These are phyloP conservation scores for Cyanodermella asteris DNA, from an alignment of 2,329 filamentous ascomycete genomes.

Conservation along the genomic window DNA sequence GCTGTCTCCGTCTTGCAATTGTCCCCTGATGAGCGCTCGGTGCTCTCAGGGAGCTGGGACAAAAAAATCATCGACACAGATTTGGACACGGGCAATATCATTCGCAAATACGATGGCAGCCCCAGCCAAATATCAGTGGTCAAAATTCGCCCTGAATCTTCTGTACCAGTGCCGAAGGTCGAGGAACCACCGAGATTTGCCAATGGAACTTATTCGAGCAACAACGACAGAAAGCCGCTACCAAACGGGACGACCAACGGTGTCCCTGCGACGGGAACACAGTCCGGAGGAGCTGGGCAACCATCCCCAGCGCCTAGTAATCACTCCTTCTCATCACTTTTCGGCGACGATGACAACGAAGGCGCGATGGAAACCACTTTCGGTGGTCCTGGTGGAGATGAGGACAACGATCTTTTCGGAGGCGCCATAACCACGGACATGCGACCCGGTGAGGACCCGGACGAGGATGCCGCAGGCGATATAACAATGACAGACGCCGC, in stretches of 20 bases:
- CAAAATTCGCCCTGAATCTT: constrained; percentile 60
- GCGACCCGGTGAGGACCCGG: constrained; percentile 21
- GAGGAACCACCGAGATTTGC: constrained; percentile 31
- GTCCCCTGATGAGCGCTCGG: constrained; percentile 62
- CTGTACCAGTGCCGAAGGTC: constrained; percentile 52
- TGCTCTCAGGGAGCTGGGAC: constrained; percentile 91
- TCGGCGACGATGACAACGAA: constrained; percentile 54
- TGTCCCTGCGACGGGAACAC: too few species aligned
- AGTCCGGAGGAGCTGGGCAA: too few species aligned
- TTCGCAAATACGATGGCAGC: constrained; percentile 53
- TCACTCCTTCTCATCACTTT: too few species aligned
- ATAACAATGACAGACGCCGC: constrained; percentile 23
- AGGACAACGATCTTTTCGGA: constrained; percentile 69
- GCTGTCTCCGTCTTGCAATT: constrained; percentile 76
- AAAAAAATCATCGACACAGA: constrained; percentile 92
- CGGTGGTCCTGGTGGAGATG: constrained; percentile 57
- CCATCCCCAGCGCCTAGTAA: too few species aligned
- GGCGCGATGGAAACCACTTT: constrained; percentile 26
- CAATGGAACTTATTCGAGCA: constrained; percentile 55
- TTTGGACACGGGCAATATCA: constrained; percentile 60
- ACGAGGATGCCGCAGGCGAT: constrained; percentile 18
- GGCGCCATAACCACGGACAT: constrained; percentile 46
- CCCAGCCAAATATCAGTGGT: constrained; percentile 73
- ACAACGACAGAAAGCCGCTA: constrained; percentile 39
- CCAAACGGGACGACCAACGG: constrained; percentile 30